These are phyloP conservation scores for Oemleria cerasiformis DNA, from an alignment of 306 rosid genomes.

Conservation along the genomic window DNA sequence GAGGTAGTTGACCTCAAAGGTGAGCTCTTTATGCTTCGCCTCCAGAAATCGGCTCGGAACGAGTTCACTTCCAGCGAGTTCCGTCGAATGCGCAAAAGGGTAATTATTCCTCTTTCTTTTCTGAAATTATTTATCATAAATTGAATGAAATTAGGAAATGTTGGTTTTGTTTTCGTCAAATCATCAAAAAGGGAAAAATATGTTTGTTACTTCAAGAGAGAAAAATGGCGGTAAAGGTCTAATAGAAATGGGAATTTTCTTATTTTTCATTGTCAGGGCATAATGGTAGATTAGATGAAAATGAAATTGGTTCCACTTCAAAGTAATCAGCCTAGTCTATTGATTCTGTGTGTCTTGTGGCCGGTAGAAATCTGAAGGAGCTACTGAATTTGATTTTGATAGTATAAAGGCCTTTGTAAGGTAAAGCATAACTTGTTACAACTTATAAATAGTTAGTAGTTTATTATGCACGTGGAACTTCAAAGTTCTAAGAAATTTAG, in stretches of 20 bases:
- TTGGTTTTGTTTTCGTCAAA: not conserved
- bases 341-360: not conserved
- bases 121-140: too few species aligned
- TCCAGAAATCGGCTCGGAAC: slow-evolving; percentile 72
- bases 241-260: not conserved
- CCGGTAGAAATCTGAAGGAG: not conserved
- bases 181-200: not conserved
- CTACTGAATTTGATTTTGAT: slow-evolving; percentile 3
- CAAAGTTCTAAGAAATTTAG: too few species aligned
- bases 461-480: too few species aligned
- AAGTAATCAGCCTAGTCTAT: not conserved
- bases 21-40: slow-evolving; percentile 85
- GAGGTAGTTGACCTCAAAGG: slow-evolving; percentile 89
- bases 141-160: not conserved
- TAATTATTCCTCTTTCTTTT: slow-evolving; percentile 19
- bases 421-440: not conserved
- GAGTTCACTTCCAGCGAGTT: slow-evolving; percentile 89
- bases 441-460: not conserved
- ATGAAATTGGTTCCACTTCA: not conserved
- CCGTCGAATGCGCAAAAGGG: slow-evolving; percentile 84
- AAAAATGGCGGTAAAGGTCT: not conserved
- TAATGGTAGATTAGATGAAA: not conserved
- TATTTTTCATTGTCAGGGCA: not conserved
- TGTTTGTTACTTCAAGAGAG: not conserved
- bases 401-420: not conserved